Conservation (phyloP, 192 early-diverging fungal species). For the Coemansia sp. region DNA sequence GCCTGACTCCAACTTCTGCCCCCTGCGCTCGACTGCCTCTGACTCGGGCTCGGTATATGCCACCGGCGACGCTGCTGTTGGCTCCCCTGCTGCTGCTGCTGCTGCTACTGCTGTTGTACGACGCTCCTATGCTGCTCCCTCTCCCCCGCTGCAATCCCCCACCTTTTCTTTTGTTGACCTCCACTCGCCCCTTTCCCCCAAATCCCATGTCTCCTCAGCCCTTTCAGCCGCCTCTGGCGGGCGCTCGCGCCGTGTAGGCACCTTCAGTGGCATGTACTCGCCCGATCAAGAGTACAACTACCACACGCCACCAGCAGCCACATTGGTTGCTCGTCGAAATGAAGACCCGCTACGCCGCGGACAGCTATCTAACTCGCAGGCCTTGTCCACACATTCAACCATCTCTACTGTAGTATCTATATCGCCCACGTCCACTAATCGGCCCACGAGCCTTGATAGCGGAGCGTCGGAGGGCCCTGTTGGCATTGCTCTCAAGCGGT, state of each 20-base stretch:
- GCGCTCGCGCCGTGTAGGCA: slow-evolving; percentile 30
- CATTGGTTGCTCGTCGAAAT: slow-evolving; percentile 7
- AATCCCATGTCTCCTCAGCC: slow-evolving; percentile 9
- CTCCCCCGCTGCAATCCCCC: slow-evolving; percentile 22
- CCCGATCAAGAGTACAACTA: not conserved
- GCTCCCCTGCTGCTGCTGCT: not conserved
- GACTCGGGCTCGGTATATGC: slow-evolving; percentile 16
- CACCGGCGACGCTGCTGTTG: slow-evolving; percentile 1
- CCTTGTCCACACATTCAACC: slow-evolving; percentile 28
- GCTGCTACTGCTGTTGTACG: not conserved
- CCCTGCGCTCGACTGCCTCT: slow-evolving; percentile 14
- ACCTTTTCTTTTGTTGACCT: slow-evolving; percentile 31
- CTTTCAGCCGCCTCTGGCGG: not conserved
- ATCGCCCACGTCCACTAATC: slow-evolving; percentile 16
- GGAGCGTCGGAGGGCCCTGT: slow-evolving; percentile 15
- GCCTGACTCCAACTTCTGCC: slow-evolving; percentile 3
- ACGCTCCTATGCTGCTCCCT: slow-evolving; percentile 3
- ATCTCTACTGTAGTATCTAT: slow-evolving; percentile 46
- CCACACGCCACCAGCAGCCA: not conserved
- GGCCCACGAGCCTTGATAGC: slow-evolving; percentile 33
- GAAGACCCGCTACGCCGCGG: not conserved
- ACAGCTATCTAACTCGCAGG: slow-evolving; percentile 33
- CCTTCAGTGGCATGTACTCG: slow-evolving; percentile 9
- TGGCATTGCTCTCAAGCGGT: slow-evolving; percentile 3
- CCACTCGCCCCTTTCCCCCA: slow-evolving; percentile 17